phyloP scores from a whole-genome alignment of 805 yeast species.

The Wickerhamomyces chaumierensis region DNA sequence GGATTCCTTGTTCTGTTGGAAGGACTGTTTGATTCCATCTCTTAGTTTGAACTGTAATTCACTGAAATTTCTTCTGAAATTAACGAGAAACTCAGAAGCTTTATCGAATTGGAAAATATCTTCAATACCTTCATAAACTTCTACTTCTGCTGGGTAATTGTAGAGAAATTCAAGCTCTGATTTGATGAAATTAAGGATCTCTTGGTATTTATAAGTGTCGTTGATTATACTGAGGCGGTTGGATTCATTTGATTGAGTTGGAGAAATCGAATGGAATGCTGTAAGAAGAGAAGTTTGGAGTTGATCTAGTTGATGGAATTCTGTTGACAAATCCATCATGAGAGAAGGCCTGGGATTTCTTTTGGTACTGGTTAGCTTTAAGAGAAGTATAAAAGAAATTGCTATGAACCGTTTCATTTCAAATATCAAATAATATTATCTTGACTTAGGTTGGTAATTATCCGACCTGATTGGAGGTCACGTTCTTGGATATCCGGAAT shows the following conservation, averaged over 20 bases:
- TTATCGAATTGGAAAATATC: conserved; percentile 4
- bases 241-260: conserved; percentile 2
- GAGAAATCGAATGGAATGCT: conserved; percentile 5
- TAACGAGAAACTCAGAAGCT: conserved; percentile 8
- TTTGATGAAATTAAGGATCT: conserved; percentile 5
- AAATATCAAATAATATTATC: no score
- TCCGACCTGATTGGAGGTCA: no score
- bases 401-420: no score
- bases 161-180: conserved; percentile 11
- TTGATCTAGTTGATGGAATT: conserved; percentile 2
- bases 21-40: conserved; percentile 1
- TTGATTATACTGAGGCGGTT: conserved; percentile 9
- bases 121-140: not conserved
- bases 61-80: conserved; percentile 6
- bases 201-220: conserved; percentile 9
- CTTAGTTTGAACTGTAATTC: conserved; percentile 1
- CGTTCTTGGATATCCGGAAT: no score
- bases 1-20: conserved; percentile 4
- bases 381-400: no score
- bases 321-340: conserved; percentile 2
- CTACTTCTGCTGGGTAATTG: conserved; percentile 4
- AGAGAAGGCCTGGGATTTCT: no score
- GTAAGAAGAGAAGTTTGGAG: conserved; percentile 6
- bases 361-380: no score
- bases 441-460: no score